Conservation (phyloP, 1,284 basidiomycete species). For the Ustilago nuda region DNA sequence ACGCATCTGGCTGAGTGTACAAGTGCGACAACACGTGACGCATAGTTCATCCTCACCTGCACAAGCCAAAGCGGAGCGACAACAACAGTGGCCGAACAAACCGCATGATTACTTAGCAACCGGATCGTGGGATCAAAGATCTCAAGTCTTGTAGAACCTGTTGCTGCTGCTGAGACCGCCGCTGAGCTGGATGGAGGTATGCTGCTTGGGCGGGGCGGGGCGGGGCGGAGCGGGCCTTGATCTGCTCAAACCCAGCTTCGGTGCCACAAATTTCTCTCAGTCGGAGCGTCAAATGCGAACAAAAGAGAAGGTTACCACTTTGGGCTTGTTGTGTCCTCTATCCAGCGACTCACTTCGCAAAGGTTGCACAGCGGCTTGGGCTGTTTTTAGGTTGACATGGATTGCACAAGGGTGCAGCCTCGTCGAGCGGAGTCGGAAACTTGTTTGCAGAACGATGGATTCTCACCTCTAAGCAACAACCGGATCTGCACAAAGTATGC, state of each 20-base stretch:
- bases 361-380: conserved; percentile 2
- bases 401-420: conserved; percentile 1
- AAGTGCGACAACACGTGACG: conserved; percentile 3
- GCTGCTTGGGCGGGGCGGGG: conserved; percentile 11
- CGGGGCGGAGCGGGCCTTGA: conserved; percentile 10
- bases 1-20: background rate
- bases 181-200: conserved; percentile 14
- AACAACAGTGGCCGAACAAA: background rate
- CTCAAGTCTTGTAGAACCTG: background rate
- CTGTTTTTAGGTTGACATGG: conserved; percentile 1
- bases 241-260: conserved; percentile 5
- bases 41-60: background rate
- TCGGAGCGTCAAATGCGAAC: conserved; percentile 1
- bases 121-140: conserved; percentile 33
- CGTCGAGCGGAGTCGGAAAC: background rate
- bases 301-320: conserved; percentile 7
- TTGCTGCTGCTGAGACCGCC: background rate
- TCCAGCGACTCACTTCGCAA: background rate
- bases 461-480: background rate
- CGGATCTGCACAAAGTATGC: background rate
- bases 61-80: conserved; percentile 1
- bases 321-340: background rate
- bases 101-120: conserved; percentile 2
- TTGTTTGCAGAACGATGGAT: background rate
- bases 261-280: background rate